Evolutionary conservation across 495 filamentous ascomycete genomes (phyloP), one percentile per base, ranked within the genome.

Genomic region (Aspergillus egyptiacus): DNA sequence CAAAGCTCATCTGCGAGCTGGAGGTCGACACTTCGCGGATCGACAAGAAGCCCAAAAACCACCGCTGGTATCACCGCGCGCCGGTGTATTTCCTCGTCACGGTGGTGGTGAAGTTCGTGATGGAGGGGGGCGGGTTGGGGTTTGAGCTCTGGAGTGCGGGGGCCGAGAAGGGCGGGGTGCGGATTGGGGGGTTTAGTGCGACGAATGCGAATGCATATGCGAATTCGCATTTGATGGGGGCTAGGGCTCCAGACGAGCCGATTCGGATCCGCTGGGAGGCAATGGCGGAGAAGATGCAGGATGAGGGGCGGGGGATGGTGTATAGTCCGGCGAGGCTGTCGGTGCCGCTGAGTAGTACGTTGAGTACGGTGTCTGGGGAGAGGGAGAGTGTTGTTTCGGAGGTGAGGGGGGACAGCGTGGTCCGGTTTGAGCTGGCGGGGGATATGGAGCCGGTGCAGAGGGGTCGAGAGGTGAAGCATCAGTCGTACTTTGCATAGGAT

Each of bases 1-100:
- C 46, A 7, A 18, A 20, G 69, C 60, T 46, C 74, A 78, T 67
- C 15, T 66, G 63, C 42, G 55, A 51, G 35, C 44, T 68, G 0
- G 47, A 61, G 50, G 56, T 69, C 48, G 34, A 40, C 23, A 55
- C 51, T 18, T 30, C 60, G 47, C 59, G 47, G 25, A 72, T 74
- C 1, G 73, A 72, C 0, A 64, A 61, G 34, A 76, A 72, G 38
- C 63, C 75, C 24, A 73, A 71, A 47, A 71, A 73, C 41, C 57
- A 66, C 6, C 69, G 65, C 33, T 73, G 65, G 65, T 74, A 74
- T 40, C 68, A 48, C 27, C 46, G 46, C 10, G 34, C 36, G n/a
- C 46, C 46, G 8, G 46, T 48, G 11, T 48, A 48, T 10, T 48
- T 48, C 3, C 10, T 40, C 9, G 46, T 28, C 10, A 48, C 46